Conservation (phyloP, 495 filamentous ascomycete genomes). For the Filosporella fistucella region DNA sequence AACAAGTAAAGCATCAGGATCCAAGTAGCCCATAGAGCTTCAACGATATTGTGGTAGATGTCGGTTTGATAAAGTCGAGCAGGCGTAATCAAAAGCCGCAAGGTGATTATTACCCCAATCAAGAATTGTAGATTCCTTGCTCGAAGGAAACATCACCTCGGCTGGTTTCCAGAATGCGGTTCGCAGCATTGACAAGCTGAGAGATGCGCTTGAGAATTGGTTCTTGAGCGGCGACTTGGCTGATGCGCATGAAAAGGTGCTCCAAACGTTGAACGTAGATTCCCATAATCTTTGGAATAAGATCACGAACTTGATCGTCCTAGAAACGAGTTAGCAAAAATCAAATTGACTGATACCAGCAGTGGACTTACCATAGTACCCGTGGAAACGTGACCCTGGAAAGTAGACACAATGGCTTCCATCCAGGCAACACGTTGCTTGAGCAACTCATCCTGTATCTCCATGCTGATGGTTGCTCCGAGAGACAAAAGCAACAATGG, state of each 20-base stretch:
- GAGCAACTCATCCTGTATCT: constrained; percentile 57
- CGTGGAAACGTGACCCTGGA: constrained; percentile 21
- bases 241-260: constrained; percentile 62
- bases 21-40: too few relatives aligned
- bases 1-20: background rate
- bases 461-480: constrained; percentile 70
- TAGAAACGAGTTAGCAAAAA: constrained; percentile 29
- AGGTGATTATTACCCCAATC: too few relatives aligned
- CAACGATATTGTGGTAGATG: too few relatives aligned
- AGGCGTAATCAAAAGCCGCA: too few relatives aligned
- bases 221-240: constrained; percentile 55
- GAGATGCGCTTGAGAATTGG: constrained; percentile 60
- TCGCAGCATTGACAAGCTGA: constrained; percentile 36
- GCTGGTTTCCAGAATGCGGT: constrained; percentile 24
- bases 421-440: constrained; percentile 72
- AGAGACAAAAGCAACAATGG: constrained; percentile 80
- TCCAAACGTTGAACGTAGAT: constrained; percentile 69
- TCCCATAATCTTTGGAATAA: constrained; percentile 68
- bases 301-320: constrained; percentile 72
- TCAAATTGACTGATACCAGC: background rate
- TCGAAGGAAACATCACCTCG: too few relatives aligned
- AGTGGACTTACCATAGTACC: constrained; percentile 44
- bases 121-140: too few relatives aligned
- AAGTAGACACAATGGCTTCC: constrained; percentile 58
- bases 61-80: too few relatives aligned